Percentiles rank a stretch among this genome's conserved stretches.
These are phyloP conservation scores for Solioccasus polychromus DNA, from an alignment of 768 basidiomycete species.

Conservation along the genomic window DNA sequence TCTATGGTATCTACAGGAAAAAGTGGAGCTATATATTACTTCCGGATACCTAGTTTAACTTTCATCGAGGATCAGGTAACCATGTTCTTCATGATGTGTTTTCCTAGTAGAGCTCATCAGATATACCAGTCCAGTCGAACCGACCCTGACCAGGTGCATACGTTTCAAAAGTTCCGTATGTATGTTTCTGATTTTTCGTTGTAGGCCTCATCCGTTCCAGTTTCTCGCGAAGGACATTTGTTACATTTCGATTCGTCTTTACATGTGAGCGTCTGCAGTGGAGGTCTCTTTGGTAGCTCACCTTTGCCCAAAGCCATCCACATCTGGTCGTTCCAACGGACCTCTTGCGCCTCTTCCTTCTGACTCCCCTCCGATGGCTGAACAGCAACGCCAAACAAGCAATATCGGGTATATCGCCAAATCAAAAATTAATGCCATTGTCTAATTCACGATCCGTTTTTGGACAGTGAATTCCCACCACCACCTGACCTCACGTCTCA, in stretches of 20 bases:
- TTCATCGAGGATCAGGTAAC: background rate
- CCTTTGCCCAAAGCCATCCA: background rate
- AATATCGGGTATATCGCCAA: background rate
- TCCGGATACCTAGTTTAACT: background rate
- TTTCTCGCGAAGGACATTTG: background rate
- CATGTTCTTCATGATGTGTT: background rate
- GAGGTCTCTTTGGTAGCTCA: background rate
- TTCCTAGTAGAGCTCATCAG: too few relatives aligned
- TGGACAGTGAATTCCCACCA: background rate
- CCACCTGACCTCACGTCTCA: slow-evolving; percentile 6
- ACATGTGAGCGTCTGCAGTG: background rate
- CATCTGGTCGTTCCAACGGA: background rate
- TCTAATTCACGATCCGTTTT: background rate
- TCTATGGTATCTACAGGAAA: background rate
- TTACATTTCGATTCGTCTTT: background rate
- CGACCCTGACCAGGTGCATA: too few relatives aligned
- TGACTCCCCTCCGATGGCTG: background rate
- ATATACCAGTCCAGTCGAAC: too few relatives aligned
- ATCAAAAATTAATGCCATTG: background rate
- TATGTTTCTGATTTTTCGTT: background rate
- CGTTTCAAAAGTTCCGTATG: too few relatives aligned
- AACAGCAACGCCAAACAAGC: too few relatives aligned
- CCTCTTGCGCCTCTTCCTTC: background rate
- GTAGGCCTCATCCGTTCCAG: background rate
- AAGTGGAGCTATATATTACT: background rate